Conservation (phyloP, 331 rosid species). For the Arachis monticola region DNA sequence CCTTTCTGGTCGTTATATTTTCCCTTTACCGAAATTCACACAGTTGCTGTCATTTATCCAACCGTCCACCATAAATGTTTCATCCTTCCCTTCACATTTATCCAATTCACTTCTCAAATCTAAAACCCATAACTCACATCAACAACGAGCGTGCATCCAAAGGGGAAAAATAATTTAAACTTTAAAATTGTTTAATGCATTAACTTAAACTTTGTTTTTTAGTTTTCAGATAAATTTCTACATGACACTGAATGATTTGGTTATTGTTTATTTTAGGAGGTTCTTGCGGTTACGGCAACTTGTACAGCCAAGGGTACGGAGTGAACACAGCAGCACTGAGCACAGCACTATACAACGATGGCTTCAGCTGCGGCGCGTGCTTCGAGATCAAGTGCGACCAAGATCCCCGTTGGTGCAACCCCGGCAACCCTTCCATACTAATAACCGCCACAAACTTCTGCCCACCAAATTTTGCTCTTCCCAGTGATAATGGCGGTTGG, state of each 20-base stretch:
- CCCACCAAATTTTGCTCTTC: constrained; percentile 88
- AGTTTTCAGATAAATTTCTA: no score
- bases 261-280: constrained; percentile 55
- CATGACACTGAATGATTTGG: no score
- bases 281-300: constrained; percentile 97
- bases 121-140: neutral
- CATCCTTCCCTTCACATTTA: constrained; percentile 16
- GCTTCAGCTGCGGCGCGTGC: constrained; percentile 90
- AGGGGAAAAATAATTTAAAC: no score
- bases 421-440: constrained; percentile 84
- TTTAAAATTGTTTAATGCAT: no score
- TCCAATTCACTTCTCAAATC: neutral
- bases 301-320: constrained; percentile 97
- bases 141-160: neutral
- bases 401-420: constrained; percentile 85
- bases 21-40: neutral
- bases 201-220: no score
- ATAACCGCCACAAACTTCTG: constrained; percentile 96
- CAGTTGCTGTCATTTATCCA: neutral
- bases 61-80: neutral
- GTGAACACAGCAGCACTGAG: constrained; percentile 93
- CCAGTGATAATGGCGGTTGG: constrained; percentile 97
- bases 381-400: constrained; percentile 81
- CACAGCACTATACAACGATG: constrained; percentile 93
- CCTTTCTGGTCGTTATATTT: neutral